A percentile compares a stretch with the other conserved stretches of the same genome.
phyloP scores from a whole-genome alignment of 352 stramenopile species.

The Aphanomyces stellatus region DNA sequence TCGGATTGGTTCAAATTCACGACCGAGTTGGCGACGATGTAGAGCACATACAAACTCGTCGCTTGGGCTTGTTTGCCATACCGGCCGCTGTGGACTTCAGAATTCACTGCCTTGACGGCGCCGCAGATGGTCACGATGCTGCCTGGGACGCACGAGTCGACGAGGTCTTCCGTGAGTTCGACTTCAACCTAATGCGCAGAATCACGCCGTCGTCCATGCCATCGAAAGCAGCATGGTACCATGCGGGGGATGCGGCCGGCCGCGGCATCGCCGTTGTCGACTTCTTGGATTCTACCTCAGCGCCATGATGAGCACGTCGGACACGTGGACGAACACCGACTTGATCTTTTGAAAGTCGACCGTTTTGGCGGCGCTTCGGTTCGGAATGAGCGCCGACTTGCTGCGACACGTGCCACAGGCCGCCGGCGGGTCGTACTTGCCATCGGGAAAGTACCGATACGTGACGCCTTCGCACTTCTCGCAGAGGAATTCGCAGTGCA shows the following conservation, averaged over 20 bases:
- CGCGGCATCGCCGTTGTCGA: conserved; percentile 83
- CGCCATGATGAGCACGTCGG: conserved; percentile 42
- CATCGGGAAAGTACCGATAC: conserved; percentile 58
- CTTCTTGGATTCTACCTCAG: conserved; percentile 70
- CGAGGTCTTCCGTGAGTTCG: conserved; percentile 86
- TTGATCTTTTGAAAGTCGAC: conserved; percentile 89
- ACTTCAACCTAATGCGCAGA: conserved; percentile 58
- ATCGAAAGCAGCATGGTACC: conserved; percentile 22
- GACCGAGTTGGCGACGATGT: conserved; percentile 89
- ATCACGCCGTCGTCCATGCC: not conserved
- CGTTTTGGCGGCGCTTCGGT: conserved; percentile 77
- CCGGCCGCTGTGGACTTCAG: conserved; percentile 83
- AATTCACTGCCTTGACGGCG: conserved; percentile 93
- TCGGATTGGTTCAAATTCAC: conserved; percentile 48
- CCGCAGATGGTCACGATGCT: conserved; percentile 92
- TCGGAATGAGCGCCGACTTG: conserved; percentile 44
- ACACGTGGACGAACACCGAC: conserved; percentile 33
- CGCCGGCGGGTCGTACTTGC: conserved; percentile 64
- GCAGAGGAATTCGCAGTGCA: conserved; percentile 81
- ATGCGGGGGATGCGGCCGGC: conserved; percentile 84
- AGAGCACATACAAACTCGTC: conserved; percentile 92
- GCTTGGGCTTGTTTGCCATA: conserved; percentile 86
- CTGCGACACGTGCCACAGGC: conserved; percentile 38
- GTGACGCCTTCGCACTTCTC: conserved; percentile 69
- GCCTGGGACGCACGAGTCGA: conserved; percentile 93